These are phyloP conservation scores for Clathrospora elynae DNA, from an alignment of 2,329 filamentous ascomycete species.

Conservation along the genomic window DNA sequence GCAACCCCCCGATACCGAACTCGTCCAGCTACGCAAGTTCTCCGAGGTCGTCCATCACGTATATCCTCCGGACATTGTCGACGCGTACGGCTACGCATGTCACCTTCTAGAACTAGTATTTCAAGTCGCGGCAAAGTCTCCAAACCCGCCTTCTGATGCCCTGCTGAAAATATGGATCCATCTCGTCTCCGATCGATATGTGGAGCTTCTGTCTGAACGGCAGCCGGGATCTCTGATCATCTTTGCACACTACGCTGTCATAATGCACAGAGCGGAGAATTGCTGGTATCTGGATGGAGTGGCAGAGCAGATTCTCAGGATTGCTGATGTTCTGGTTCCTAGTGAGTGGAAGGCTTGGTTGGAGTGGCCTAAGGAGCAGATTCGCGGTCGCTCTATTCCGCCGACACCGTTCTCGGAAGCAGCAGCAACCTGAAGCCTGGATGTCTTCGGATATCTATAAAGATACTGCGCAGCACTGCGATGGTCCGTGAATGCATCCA, in stretches of 20 bases:
- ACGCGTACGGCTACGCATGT: constrained; percentile 34
- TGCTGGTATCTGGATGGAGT: constrained; percentile 37
- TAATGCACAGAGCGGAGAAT: constrained; percentile 28
- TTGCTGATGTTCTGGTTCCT: constrained; percentile 32
- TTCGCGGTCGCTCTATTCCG: constrained; percentile 10
- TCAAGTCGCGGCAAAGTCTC: constrained; percentile 16
- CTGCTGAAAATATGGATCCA: constrained; percentile 39
- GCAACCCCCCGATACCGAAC: constrained; percentile 25
- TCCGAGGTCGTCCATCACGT: constrained; percentile 30
- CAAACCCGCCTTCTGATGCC: constrained; percentile 28
- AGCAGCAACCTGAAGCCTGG: constrained; percentile 1
- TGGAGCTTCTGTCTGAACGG: constrained; percentile 35
- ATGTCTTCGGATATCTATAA: not conserved
- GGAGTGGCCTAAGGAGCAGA: constrained; percentile 37
- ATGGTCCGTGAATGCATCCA: not conserved
- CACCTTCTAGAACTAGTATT: constrained; percentile 31
- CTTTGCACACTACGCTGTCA: constrained; percentile 45
- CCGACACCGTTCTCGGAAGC: constrained; percentile 9
- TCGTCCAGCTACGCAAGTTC: constrained; percentile 32
- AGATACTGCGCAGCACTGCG: not conserved
- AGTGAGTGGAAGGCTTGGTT: constrained; percentile 36
- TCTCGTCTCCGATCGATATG: constrained; percentile 29
- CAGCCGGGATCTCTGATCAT: constrained; percentile 45
- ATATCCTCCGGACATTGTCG: constrained; percentile 36
- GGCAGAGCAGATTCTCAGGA: constrained; percentile 32